phyloP scores from a whole-genome alignment of 1,284 basidiomycete species.

The Cryptococcus sp. region DNA sequence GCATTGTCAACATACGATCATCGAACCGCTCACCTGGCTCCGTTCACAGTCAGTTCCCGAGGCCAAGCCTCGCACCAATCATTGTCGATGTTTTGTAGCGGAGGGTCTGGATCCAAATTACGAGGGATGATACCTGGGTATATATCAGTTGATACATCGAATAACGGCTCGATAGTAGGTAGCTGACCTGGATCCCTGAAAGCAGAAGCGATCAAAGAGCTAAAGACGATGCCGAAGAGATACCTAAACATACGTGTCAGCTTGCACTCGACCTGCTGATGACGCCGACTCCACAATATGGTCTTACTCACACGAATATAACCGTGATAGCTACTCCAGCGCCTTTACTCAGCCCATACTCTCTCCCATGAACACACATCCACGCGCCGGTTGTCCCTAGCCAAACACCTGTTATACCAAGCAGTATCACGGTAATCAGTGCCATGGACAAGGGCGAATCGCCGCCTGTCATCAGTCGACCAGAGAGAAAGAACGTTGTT shows the following conservation, averaged over 20 bases:
- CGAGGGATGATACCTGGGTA: slow-evolving; percentile 71
- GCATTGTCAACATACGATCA: background rate
- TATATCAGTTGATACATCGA: background rate
- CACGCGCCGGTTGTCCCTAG: slow-evolving; percentile 80
- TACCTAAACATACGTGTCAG: slow-evolving; percentile 25
- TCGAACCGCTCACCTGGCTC: slow-evolving; percentile 65
- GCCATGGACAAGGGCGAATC: slow-evolving; percentile 78
- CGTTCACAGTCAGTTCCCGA: slow-evolving; percentile 74
- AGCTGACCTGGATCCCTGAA: slow-evolving; percentile 71
- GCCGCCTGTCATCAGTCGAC: slow-evolving; percentile 75
- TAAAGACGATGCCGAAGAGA: slow-evolving; percentile 38
- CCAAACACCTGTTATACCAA: slow-evolving; percentile 73
- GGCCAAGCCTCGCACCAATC: slow-evolving; percentile 67
- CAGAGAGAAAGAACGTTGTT: slow-evolving; percentile 67
- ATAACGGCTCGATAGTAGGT: background rate
- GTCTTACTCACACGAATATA: slow-evolving; percentile 60
- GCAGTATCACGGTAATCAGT: slow-evolving; percentile 62
- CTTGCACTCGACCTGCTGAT: background rate
- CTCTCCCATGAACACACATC: slow-evolving; percentile 77
- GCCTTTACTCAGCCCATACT: slow-evolving; percentile 70
- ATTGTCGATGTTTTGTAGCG: slow-evolving; percentile 60
- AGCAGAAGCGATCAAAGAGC: slow-evolving; percentile 58
- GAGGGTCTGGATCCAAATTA: slow-evolving; percentile 78
- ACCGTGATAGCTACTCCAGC: slow-evolving; percentile 76
- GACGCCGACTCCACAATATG: background rate